Evolutionary conservation across 2,329 filamentous ascomycete species (phyloP).

Genomic region (Aspergillus alliaceus): DNA sequence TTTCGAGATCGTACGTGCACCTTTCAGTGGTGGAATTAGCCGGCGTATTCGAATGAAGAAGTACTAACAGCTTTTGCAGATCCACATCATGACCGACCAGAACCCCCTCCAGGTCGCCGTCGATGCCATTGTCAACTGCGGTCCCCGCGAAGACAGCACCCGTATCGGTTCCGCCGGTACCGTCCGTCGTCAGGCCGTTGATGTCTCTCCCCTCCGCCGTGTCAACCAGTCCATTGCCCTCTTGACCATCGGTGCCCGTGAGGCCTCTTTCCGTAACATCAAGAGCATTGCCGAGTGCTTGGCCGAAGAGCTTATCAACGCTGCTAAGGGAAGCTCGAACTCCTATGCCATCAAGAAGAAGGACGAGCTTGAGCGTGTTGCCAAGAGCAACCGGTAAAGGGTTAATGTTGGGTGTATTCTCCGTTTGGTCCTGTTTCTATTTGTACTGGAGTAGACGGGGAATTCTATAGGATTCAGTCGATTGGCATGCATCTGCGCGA

Average conservation of each 20-base stretch:
- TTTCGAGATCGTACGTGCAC: constrained; percentile 94
- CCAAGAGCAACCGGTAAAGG: constrained; percentile 99
- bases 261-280: constrained; percentile 99
- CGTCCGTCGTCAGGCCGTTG: constrained; percentile 99
- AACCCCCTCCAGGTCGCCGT: constrained; percentile 99
- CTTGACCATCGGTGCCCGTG: constrained; percentile 97
- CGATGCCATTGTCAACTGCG: constrained; percentile 99
- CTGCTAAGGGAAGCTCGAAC: constrained; percentile 99
- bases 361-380: constrained; percentile 99
- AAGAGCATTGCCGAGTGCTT: constrained; percentile 99
- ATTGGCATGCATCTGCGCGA: constrained; percentile 42
- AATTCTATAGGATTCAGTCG: constrained; percentile 42
- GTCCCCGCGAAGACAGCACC: constrained; percentile 99
- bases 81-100: constrained; percentile 99
- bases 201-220: constrained; percentile 98
- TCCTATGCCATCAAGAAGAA: constrained; percentile 99
- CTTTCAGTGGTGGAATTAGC: background rate
- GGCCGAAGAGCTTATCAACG: constrained; percentile 99
- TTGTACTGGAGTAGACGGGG: constrained; percentile 44
- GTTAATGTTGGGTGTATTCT: constrained; percentile 38
- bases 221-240: constrained; percentile 99
- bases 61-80: constrained; percentile 54
- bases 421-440: constrained; percentile 41
- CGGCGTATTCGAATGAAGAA: background rate
- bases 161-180: constrained; percentile 99